phyloP scores from a whole-genome alignment of 2,329 filamentous ascomycete genomes.

The Fusarium cyanostomum region DNA sequence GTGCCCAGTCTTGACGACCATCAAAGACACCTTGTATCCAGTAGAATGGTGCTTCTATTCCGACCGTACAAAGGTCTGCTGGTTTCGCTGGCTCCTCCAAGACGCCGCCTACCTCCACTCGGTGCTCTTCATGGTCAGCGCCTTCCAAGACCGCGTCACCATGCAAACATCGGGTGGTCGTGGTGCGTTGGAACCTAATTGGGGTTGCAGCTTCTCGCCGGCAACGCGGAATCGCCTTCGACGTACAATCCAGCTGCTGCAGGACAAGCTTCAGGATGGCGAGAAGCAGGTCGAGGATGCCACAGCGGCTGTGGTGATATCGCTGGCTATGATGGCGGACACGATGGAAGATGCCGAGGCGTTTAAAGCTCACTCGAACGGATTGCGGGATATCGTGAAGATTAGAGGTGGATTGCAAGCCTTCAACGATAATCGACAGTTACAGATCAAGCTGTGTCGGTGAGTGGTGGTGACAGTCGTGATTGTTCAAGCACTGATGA shows the following conservation, averaged over 20 bases:
- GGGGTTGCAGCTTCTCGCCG: constrained; percentile 14
- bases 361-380: constrained; percentile 35
- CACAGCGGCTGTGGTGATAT: constrained; percentile 32
- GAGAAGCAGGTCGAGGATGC: constrained; percentile 29
- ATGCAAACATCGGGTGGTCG: neutral
- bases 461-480: constrained; percentile 1
- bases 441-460: constrained; percentile 45
- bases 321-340: constrained; percentile 39
- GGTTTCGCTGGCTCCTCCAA: constrained; percentile 44
- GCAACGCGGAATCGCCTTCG: constrained; percentile 23
- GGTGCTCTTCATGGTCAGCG: constrained; percentile 39
- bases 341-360: constrained; percentile 28
- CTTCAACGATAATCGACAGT: constrained; percentile 38
- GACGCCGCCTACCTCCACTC: constrained; percentile 42
- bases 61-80: constrained; percentile 35
- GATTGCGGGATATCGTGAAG: constrained; percentile 37
- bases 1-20: constrained; percentile 37
- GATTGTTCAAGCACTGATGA: neutral
- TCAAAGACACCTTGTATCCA: constrained; percentile 44
- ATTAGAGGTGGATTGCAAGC: constrained; percentile 41
- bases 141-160: constrained; percentile 29
- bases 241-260: constrained; percentile 28
- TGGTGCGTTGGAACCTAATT: neutral
- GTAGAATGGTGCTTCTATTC: constrained; percentile 42
- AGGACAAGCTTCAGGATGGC: constrained; percentile 27